A percentile compares a stretch with the other conserved stretches of the same genome.
phyloP scores from a whole-genome alignment of 2,329 filamentous ascomycete species.

The Pseudopithomyces chartarum region DNA sequence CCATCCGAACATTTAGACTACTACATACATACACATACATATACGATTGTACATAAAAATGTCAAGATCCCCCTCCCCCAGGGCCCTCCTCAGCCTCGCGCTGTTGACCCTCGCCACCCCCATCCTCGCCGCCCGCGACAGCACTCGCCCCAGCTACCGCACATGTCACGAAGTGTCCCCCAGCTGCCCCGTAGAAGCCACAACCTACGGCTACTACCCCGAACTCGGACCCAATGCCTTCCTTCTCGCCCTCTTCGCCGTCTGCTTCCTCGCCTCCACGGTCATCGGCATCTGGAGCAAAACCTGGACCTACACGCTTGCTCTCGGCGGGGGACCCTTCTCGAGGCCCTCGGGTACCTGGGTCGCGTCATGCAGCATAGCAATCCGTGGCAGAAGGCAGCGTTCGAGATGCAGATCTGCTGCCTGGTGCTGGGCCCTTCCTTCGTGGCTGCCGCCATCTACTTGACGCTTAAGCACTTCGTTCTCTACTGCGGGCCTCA shows the following conservation, averaged over 20 bases:
- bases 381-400: conserved; percentile 55
- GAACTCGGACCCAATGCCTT: conserved; percentile 56
- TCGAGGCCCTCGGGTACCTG: conserved; percentile 60
- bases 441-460: conserved; percentile 59
- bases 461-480: conserved; percentile 60
- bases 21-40: too few species aligned
- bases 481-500: conserved; percentile 56
- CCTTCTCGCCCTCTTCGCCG: conserved; percentile 56
- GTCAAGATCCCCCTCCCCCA: neutral
- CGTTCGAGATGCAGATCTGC: conserved; percentile 58
- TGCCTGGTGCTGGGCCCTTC: conserved; percentile 61
- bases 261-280: conserved; percentile 53
- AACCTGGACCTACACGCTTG: conserved; percentile 60
- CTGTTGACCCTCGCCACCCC: neutral
- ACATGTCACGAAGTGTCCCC: conserved; percentile 8
- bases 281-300: conserved; percentile 54
- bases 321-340: conserved; percentile 53
- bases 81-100: neutral
- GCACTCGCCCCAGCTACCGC: neutral
- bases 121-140: conserved; percentile 3
- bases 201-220: conserved; percentile 59
- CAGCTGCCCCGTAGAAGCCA: conserved; percentile 51
- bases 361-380: conserved; percentile 58
- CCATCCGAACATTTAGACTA: neutral
- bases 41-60: too few species aligned